phyloP scores from a whole-genome alignment of 176 grass and related monocot genomes.

The Tuctoria greenei region DNA sequence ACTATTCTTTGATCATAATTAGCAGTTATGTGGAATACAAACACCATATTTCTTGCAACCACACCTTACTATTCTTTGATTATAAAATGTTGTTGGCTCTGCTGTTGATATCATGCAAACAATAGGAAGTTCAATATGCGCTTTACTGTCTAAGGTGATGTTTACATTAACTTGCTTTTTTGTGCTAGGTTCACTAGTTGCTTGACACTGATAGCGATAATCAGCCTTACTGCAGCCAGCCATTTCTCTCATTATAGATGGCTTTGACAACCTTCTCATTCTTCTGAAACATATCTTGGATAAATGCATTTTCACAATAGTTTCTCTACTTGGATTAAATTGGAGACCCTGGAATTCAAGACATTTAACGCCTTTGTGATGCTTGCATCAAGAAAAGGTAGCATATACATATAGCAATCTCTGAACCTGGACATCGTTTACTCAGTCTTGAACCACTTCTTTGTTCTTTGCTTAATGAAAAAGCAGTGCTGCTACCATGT shows the following conservation, averaged over 20 bases:
- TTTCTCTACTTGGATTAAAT: slow-evolving; percentile 1
- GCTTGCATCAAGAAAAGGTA: background rate
- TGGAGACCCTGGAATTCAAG: background rate
- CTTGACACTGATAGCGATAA: background rate
- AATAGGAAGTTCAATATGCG: slow-evolving; percentile 75
- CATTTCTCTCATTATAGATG: slow-evolving; percentile 11
- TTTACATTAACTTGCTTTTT: slow-evolving; percentile 17
- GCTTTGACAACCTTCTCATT: background rate
- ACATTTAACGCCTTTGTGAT: background rate
- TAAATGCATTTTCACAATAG: background rate
- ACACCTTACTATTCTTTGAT: background rate
- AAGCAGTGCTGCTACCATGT: background rate
- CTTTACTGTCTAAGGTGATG: slow-evolving; percentile 73
- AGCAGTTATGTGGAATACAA: background rate
- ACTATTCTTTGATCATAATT: background rate
- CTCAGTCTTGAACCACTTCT: background rate
- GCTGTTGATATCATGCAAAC: slow-evolving; percentile 88
- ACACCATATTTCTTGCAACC: slow-evolving; percentile 7
- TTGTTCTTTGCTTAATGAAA: background rate
- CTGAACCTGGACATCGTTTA: background rate
- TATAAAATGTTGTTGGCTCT: slow-evolving; percentile 65
- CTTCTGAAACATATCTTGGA: slow-evolving; percentile 18
- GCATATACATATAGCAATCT: background rate
- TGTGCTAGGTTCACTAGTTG: slow-evolving; percentile 29
- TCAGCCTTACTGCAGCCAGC: slow-evolving; percentile 15